A percentile compares a stretch with the other conserved stretches of the same genome.
These are phyloP conservation scores for Solanum ossicruentum DNA, from an alignment of 257 asterid species.

Conservation along the genomic window DNA sequence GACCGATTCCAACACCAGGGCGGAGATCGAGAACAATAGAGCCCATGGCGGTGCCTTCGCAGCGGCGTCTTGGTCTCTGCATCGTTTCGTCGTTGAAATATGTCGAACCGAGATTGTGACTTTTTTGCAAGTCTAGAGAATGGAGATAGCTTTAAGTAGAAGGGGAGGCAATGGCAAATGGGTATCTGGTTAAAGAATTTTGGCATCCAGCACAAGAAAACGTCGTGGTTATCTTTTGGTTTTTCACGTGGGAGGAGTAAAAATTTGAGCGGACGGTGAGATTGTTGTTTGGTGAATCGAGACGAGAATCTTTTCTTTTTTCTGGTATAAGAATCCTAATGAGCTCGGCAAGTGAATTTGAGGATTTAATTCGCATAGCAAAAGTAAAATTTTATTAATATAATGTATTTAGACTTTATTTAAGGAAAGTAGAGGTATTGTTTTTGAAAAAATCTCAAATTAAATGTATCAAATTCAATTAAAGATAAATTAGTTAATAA, in stretches of 20 bases:
- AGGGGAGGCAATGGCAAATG: background rate
- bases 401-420: too few relatives aligned
- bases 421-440: too few relatives aligned
- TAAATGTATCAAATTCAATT: too few relatives aligned
- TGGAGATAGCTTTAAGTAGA: background rate
- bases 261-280: too few relatives aligned
- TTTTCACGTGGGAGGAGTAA: background rate
- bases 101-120: background rate
- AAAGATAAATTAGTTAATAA: too few relatives aligned
- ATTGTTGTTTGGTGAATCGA: too few relatives aligned
- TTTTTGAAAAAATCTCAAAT: too few relatives aligned
- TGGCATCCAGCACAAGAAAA: background rate
- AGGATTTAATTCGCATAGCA: background rate
- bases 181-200: background rate
- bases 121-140: background rate
- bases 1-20: slow-evolving; percentile 73
- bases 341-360: background rate
- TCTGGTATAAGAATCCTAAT: too few relatives aligned
- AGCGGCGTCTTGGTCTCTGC: slow-evolving; percentile 76
- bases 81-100: slow-evolving; percentile 2
- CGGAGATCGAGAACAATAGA: slow-evolving; percentile 78
- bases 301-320: too few relatives aligned
- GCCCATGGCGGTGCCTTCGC: slow-evolving; percentile 85
- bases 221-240: background rate
- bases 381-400: too few relatives aligned